Evolutionary conservation across 176 grass and related monocot species (phyloP).

Genomic region (Calamus simplicifolius): DNA sequence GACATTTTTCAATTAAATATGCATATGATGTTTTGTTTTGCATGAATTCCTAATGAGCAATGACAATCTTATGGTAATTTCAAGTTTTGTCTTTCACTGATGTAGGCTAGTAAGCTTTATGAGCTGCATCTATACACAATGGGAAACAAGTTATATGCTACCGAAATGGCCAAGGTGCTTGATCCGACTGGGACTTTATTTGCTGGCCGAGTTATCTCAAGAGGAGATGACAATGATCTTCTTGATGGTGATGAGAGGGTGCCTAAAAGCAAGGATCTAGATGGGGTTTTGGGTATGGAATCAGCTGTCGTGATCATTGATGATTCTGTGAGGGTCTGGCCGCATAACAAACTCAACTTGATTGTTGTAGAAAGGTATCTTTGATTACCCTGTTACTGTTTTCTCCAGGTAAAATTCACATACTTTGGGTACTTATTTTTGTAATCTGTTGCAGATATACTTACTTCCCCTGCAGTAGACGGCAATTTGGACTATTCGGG

Average conservation of each 20-base stretch:
- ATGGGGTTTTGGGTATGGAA: constrained; percentile 95
- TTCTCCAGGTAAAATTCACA: constrained; percentile 1
- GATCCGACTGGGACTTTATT: constrained; percentile 76
- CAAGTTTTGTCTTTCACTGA: constrained; percentile 1
- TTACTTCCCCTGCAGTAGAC: constrained; percentile 95
- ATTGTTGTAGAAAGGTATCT: constrained; percentile 91
- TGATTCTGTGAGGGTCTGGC: constrained; percentile 89
- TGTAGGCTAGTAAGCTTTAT: constrained; percentile 75
- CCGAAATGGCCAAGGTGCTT: constrained; percentile 96
- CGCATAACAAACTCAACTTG: constrained; percentile 90
- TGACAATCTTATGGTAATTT: no score
- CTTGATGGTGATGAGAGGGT: constrained; percentile 72
- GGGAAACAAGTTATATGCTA: constrained; percentile 95
- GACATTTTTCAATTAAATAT: neutral
- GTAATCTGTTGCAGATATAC: constrained; percentile 60
- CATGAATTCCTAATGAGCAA: no score
- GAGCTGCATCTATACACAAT: constrained; percentile 98
- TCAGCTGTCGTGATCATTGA: constrained; percentile 94
- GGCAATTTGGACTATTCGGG: constrained; percentile 86
- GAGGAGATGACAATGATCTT: constrained; percentile 62
- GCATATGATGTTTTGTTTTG: no score
- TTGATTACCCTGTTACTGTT: constrained; percentile 10
- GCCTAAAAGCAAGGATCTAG: constrained; percentile 95
- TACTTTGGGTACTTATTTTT: constrained; percentile 5
- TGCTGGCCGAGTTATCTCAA: constrained; percentile 87